Conservation (phyloP, 768 basidiomycete species). For the Kwoniella dendrophila region DNA sequence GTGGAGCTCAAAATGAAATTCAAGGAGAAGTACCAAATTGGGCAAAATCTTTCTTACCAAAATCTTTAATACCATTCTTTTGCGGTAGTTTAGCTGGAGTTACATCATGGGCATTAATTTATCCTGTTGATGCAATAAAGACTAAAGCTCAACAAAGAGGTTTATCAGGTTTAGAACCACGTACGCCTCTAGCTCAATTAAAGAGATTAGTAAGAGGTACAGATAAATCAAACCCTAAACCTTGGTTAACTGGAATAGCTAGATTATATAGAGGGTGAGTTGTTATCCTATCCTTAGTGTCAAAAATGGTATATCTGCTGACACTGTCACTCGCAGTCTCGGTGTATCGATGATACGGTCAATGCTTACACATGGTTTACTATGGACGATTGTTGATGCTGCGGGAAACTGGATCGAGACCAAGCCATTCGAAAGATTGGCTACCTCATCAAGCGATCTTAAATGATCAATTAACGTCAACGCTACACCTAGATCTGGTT, state of each 20-base stretch:
- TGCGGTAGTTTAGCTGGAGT: conserved; percentile 91
- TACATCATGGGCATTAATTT: conserved; percentile 74
- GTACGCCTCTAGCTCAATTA: conserved; percentile 73
- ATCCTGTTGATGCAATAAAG: conserved; percentile 85
- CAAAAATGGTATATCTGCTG: not conserved
- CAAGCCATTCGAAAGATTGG: conserved; percentile 42
- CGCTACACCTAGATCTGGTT: too few species aligned
- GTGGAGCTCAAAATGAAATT: conserved; percentile 19
- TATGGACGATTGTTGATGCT: conserved; percentile 88
- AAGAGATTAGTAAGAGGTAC: conserved; percentile 80
- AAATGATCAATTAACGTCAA: too few species aligned
- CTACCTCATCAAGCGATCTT: conserved; percentile 2
- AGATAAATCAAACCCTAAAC: conserved; percentile 70
- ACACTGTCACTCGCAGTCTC: conserved; percentile 31
- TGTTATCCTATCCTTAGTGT: not conserved
- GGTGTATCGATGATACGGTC: conserved; percentile 84
- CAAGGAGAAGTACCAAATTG: conserved; percentile 55
- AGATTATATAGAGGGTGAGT: conserved; percentile 90
- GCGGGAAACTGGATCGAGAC: conserved; percentile 55
- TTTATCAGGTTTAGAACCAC: conserved; percentile 73
- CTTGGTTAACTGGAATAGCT: conserved; percentile 71
- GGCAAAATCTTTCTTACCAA: conserved; percentile 69
- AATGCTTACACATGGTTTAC: conserved; percentile 86
- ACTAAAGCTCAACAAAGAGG: conserved; percentile 95
- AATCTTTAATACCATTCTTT: conserved; percentile 82